phyloP scores from a whole-genome alignment of 1,284 basidiomycete genomes.

The Paramarasmius palmivorus region DNA sequence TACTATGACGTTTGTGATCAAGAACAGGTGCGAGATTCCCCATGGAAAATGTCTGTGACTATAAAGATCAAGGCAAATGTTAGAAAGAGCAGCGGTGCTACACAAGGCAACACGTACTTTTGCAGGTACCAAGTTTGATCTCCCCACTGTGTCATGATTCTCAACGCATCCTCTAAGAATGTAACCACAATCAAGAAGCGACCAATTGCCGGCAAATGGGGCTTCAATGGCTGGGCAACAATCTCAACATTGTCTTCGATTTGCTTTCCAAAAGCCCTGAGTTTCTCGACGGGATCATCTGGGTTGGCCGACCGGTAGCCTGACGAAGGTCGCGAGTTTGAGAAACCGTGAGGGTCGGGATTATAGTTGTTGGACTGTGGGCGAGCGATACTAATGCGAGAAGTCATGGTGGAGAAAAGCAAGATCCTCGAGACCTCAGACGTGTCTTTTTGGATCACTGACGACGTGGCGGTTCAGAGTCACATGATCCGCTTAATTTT shows the following conservation, averaged over 20 bases:
- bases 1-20: conserved; percentile 90
- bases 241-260: conserved; percentile 94
- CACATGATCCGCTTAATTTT: not conserved
- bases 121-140: conserved; percentile 98
- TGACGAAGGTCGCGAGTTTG: conserved; percentile 63
- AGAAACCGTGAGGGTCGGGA: conserved; percentile 72
- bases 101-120: conserved; percentile 55
- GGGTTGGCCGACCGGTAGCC: conserved; percentile 78
- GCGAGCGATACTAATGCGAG: conserved; percentile 80
- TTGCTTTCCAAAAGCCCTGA: conserved; percentile 75
- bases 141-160: conserved; percentile 92
- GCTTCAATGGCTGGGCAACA: conserved; percentile 91
- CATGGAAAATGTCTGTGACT: conserved; percentile 94
- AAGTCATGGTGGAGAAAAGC: conserved; percentile 57
- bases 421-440: conserved; percentile 7
- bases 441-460: not conserved
- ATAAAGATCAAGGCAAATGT: conserved; percentile 12
- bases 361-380: conserved; percentile 61
- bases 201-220: conserved; percentile 93
- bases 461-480: conserved; percentile 9
- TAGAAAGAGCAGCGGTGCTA: conserved; percentile 8
- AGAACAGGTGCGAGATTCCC: conserved; percentile 93
- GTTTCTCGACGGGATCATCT: conserved; percentile 82
- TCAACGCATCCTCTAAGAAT: conserved; percentile 94
- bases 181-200: conserved; percentile 98